These are phyloP conservation scores for Colletotrichum spaethianum DNA, from an alignment of 2,329 filamentous ascomycete genomes.

Conservation along the genomic window DNA sequence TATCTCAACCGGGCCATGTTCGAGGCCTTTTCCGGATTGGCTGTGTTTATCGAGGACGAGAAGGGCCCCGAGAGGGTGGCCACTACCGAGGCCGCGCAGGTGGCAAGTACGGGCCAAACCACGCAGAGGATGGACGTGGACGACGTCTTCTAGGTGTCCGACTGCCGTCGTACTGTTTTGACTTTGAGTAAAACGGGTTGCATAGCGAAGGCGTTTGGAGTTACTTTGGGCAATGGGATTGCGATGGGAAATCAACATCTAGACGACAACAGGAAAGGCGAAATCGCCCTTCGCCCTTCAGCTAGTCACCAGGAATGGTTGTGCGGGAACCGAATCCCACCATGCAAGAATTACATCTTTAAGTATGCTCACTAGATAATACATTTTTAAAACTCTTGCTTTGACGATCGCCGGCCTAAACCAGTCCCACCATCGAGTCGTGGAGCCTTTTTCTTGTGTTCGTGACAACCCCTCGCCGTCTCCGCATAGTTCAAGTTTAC, in stretches of 20 bases:
- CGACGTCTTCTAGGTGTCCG: conserved; percentile 46
- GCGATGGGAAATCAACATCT: not conserved
- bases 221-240: not conserved
- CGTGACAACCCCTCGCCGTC: conserved; percentile 45
- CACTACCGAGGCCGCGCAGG: conserved; percentile 53
- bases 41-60: conserved; percentile 89
- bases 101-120: conserved; percentile 48
- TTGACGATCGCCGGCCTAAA: not conserved
- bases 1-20: conserved; percentile 87
- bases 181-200: conserved; percentile 21
- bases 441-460: conserved; percentile 23
- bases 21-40: conserved; percentile 91
- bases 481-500: conserved; percentile 34
- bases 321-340: not conserved
- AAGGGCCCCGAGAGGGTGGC: conserved; percentile 58
- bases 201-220: conserved; percentile 49
- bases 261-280: not conserved
- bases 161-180: conserved; percentile 14
- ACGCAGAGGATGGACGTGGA: conserved; percentile 64
- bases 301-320: not conserved
- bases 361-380: conserved; percentile 40
- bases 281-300: not conserved
- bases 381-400: conserved; percentile 34
- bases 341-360: conserved; percentile 41
- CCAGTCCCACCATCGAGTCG: conserved; percentile 3